Evolutionary conservation across 2,329 filamentous ascomycete genomes (phyloP), one percentile per base, ranked within the genome.

Genomic region (Fusarium newnesense): DNA sequence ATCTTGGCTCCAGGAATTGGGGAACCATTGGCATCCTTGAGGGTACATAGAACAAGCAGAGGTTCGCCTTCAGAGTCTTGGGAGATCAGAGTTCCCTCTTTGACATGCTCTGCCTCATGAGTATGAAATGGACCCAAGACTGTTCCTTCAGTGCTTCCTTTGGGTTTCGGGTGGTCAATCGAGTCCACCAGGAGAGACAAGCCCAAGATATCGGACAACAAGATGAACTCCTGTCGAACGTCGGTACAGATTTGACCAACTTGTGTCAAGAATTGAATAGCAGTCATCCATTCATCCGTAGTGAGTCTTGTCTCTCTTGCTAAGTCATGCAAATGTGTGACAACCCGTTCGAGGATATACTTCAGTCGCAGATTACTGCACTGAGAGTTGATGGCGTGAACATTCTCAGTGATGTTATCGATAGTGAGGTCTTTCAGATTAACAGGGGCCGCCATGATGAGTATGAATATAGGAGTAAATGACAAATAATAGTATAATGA

Each of bases 91-190:
- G 83, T 82, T 4, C 93, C 93, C 39, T 87, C 82, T 4, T 80
- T 67, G 10, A 87, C 82, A 5, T 79, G 64, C 18, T 89, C 83
- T 4, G 92, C 92, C 74, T 94, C 92, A 78, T 93, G 91, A 0
- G 91, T 93, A 83, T 95, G 92, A 83, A 94, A 94, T n/a, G 93
- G 93, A 0, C 93, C 93, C 0, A 95, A 86, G n/a, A 95, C 91
- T 1, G 92, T 93, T 67, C 93, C 92, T 82, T 95, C 92, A 18
- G 93, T 95, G 44, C 87, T 87, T 54, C 85, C 81, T 4, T 87
- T 75, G 0, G 91, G 92, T 80, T 94, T 94, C 9, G 93, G 93
- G 80, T 94, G 92, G 81, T 94, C 90, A 81, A 95, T 94, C 63
- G 88, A 87, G 83, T 95, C 93, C 71, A 95, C 90, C 9, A 95